Evolutionary conservation across 176 grass and related monocot species (phyloP), one percentile per base, ranked within the genome.

Genomic region (Puccinellia tenuiflora): DNA sequence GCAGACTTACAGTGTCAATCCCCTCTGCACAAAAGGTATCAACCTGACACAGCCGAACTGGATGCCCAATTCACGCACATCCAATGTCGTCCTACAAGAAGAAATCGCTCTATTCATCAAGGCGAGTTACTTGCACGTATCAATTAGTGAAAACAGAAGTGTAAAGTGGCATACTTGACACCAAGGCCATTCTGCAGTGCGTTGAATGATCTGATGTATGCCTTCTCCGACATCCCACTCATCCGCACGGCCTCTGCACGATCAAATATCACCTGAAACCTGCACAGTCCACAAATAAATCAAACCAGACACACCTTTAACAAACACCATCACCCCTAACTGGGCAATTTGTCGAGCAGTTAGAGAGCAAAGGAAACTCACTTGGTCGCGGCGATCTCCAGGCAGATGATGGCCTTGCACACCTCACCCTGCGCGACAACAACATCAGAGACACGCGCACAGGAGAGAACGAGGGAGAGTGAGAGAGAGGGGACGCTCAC

Each of bases 211-310:
- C 93, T 88, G 73, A 93, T 93, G 77, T 96, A 99, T 0, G 93
- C 93, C 85, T 93, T 99, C 10, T 96, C 96, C 2, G 96, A 96
- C 96, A 99, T 99, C 50, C 96, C 96, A 21, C 96, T 96, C 82
- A 96, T 92, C n/a, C 83, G 76, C 60, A 99, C 90, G 7, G 96
- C 93, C 83, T 77, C 87, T 46, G 92, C 61, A 30, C 93, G 84
- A 79, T 96, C 91, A 78, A 99, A 99, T 56, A 93, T 84, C 73
- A 93, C 89, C 77, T 96, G 85, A 46, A 91, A 92, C 73, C 96
- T 99, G 85, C 12, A 30, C 56, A 75, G 24, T 5, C 4, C 3
- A 4, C 21, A 11, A 0, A 59, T 0, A 35, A 39, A n/a, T 7
- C 8, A 73, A 16, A 64, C 17, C 13, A 8, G 17, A 22, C 37